Conservation (phyloP, 306 rosid genomes). For the Trichosanthes cucumerina region DNA sequence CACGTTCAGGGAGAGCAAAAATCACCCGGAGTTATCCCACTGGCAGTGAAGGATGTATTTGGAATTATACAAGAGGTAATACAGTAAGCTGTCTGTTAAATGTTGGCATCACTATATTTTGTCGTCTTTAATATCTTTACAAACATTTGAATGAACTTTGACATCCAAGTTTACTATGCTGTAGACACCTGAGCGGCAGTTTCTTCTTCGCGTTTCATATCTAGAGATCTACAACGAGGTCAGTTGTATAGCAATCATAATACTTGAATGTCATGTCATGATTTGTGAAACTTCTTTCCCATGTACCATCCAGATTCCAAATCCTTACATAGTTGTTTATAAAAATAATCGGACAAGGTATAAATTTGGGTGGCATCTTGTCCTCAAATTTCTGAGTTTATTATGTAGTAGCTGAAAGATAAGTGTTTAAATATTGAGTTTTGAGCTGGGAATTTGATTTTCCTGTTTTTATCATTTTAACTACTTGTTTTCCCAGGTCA, state of each 20-base stretch:
- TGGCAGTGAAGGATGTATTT: conserved; percentile 82
- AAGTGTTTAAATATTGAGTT: neutral
- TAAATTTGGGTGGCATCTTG: neutral
- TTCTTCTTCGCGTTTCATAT: conserved; percentile 80
- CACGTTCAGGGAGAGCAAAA: conserved; percentile 67
- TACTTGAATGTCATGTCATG: neutral
- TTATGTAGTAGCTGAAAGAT: neutral
- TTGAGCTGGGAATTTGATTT: neutral
- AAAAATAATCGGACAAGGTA: neutral
- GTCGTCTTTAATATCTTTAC: conserved; percentile 1
- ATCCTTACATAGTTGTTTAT: neutral
- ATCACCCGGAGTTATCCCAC: conserved; percentile 88
- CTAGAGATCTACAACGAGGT: conserved; percentile 92
- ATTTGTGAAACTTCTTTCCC: conserved; percentile 1
- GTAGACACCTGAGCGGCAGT: conserved; percentile 75
- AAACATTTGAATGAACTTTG: neutral
- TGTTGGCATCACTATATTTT: neutral
- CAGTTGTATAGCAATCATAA: conserved; percentile 14
- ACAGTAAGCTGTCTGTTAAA: conserved; percentile 1
- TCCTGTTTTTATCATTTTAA: neutral
- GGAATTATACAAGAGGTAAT: conserved; percentile 81
- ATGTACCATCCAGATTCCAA: neutral
- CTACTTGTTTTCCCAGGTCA: conserved; percentile 41
- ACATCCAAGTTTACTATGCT: conserved; percentile 16
- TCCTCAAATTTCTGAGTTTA: neutral